phyloP scores from a whole-genome alignment of 2,329 filamentous ascomycete genomes.

The Didymella glomerata region DNA sequence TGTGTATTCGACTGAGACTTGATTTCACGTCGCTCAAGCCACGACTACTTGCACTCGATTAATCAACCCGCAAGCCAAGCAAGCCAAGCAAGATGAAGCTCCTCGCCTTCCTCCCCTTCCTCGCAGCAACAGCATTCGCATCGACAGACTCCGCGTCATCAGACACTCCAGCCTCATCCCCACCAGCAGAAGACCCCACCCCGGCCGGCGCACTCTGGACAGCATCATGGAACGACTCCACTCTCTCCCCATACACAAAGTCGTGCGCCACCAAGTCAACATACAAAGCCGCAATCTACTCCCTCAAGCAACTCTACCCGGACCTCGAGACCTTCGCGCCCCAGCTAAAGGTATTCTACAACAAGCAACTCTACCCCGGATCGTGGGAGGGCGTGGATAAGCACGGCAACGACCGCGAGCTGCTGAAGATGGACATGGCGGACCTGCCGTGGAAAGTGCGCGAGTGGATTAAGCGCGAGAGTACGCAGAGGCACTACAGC shows the following conservation, averaged over 20 bases:
- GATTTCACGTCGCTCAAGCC: too few species aligned
- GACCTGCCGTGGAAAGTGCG: conserved; percentile 54
- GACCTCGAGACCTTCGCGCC: conserved; percentile 42
- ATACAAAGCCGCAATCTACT: conserved; percentile 43
- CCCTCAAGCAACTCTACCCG: conserved; percentile 45
- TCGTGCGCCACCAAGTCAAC: conserved; percentile 32
- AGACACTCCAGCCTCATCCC: conserved; percentile 1
- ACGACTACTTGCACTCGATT: too few species aligned
- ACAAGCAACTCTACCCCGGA: conserved; percentile 56
- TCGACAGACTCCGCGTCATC: conserved; percentile 6
- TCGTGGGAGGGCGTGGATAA: conserved; percentile 62
- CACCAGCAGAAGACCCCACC: conserved; percentile 29
- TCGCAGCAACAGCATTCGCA: conserved; percentile 30
- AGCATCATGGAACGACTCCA: conserved; percentile 36
- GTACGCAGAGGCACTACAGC: conserved; percentile 51
- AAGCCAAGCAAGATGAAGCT: conserved; percentile 34
- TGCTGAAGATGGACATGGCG: conserved; percentile 59
- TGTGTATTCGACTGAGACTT: too few species aligned
- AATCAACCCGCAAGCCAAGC: too few species aligned
- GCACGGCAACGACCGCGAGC: conserved; percentile 60
- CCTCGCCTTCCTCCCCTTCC: conserved; percentile 32
- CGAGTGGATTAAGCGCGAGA: conserved; percentile 60
- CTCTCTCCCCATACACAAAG: conserved; percentile 35
- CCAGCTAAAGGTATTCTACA: conserved; percentile 50
- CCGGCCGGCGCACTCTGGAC: conserved; percentile 45